phyloP scores from a whole-genome alignment of 1,284 basidiomycete species.

The Veloporphyrellus conicus region DNA sequence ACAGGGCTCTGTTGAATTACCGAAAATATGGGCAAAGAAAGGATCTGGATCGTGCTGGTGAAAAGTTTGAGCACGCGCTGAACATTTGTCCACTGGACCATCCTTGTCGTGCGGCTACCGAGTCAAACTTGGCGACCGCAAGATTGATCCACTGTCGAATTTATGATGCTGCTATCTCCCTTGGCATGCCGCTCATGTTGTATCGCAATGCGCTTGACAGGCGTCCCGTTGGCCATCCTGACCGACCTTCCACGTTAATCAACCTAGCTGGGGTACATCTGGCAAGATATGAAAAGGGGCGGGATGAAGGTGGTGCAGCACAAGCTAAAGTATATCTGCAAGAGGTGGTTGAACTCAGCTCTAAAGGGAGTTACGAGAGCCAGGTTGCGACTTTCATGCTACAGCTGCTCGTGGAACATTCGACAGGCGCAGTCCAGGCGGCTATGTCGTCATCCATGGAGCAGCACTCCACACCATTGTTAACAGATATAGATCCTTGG shows the following conservation, averaged over 20 bases:
- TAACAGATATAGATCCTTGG: not conserved
- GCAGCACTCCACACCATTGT: not conserved
- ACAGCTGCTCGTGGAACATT: not conserved
- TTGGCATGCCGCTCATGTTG: constrained; percentile 6
- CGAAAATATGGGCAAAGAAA: not conserved
- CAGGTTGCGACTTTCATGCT: constrained; percentile 1
- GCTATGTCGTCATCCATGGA: not conserved
- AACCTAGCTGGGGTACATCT: constrained; percentile 4
- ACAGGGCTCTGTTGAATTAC: constrained; percentile 1
- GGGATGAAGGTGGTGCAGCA: not conserved
- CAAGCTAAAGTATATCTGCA: not conserved
- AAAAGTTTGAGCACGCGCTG: constrained; percentile 9
- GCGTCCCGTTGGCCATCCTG: constrained; percentile 6
- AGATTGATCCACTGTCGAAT: not conserved
- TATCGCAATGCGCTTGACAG: constrained; percentile 4
- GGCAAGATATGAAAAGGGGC: constrained; percentile 1
- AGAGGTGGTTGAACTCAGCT: not conserved
- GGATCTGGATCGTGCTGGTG: constrained; percentile 10
- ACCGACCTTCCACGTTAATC: constrained; percentile 8
- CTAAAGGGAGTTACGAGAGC: not conserved
- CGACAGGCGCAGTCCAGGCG: not conserved
- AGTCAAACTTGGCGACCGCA: constrained; percentile 16
- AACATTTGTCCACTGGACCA: constrained; percentile 11
- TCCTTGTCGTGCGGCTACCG: constrained; percentile 9
- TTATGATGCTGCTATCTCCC: not conserved